Percentiles rank a stretch among this genome's conserved stretches.
Evolutionary conservation across 129 eudicot genomes (phyloP).

Genomic region (Flaveria robusta): DNA sequence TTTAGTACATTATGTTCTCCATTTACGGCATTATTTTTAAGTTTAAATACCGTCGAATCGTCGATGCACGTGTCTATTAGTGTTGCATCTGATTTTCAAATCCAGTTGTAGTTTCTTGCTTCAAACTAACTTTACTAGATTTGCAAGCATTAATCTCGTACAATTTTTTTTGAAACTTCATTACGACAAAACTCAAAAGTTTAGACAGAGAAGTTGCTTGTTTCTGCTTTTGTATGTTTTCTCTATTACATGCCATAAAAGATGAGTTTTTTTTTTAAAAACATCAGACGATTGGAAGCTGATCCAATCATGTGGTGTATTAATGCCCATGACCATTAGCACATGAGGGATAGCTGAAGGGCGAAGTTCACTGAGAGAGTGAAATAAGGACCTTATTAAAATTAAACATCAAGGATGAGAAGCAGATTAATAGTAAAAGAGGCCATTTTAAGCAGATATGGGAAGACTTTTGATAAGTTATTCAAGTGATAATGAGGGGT

Average conservation of each 20-base stretch:
- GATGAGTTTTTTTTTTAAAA: not conserved
- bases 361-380: not conserved
- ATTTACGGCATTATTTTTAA: not conserved
- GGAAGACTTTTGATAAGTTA: not conserved
- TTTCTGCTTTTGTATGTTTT: not conserved
- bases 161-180: not conserved
- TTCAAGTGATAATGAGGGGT: not conserved
- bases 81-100: not conserved
- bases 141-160: not conserved
- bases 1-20: not conserved
- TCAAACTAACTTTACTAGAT: conserved; percentile 13
- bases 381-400: not conserved
- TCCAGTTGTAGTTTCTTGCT: not conserved
- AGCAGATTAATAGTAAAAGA: conserved; percentile 9
- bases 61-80: conserved; percentile 11
- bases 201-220: not conserved
- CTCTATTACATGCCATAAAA: not conserved
- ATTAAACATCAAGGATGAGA: conserved; percentile 17
- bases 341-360: conserved; percentile 2
- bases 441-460: conserved; percentile 4
- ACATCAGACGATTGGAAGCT: not conserved
- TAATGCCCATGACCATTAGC: not conserved
- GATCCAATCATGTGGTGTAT: not conserved
- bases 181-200: not conserved
- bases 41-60: not conserved